phyloP scores from a whole-genome alignment of 2,329 filamentous ascomycete genomes.

The Nigrospora oryzae region DNA sequence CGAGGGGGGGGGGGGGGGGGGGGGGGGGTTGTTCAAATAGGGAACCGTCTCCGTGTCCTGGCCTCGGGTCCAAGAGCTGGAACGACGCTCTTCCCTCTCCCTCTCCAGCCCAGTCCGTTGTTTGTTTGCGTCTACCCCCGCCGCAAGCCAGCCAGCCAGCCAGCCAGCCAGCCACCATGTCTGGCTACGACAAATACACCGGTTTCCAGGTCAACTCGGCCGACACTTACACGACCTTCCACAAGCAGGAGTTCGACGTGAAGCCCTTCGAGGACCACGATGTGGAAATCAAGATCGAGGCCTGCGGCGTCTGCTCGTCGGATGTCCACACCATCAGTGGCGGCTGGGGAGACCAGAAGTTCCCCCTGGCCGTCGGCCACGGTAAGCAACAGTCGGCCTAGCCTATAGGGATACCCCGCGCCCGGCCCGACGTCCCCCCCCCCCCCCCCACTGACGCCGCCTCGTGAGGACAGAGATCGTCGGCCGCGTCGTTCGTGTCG shows the following conservation, averaged over 20 bases:
- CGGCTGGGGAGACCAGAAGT: constrained; percentile 45
- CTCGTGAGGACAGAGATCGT: constrained; percentile 45
- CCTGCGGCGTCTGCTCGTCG: constrained; percentile 67
- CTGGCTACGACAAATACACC: constrained; percentile 50
- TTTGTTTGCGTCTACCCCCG: neutral
- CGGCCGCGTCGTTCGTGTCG: constrained; percentile 59
- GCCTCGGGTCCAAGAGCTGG: too few relatives aligned
- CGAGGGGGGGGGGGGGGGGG: too few relatives aligned
- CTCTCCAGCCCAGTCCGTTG: too few relatives aligned
- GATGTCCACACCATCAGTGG: constrained; percentile 64
- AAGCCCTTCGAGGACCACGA: constrained; percentile 85
- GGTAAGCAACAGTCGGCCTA: constrained; percentile 27
- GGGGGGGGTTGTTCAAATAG: too few relatives aligned
- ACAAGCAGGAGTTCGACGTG: constrained; percentile 69
- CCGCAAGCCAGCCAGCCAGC: neutral
- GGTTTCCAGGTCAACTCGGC: constrained; percentile 51
- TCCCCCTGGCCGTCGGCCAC: constrained; percentile 49
- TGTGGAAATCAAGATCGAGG: constrained; percentile 79
- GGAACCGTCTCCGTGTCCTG: too few relatives aligned
- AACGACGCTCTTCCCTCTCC: too few relatives aligned
- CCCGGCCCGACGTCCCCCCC: too few relatives aligned
- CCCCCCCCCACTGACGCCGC: too few relatives aligned
- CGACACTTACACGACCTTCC: constrained; percentile 49
- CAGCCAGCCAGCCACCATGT: constrained; percentile 24
- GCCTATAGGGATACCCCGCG: too few relatives aligned